Evolutionary conservation across 2,329 filamentous ascomycete species (phyloP).

Genomic region (Cercospora zeae-maydis): DNA sequence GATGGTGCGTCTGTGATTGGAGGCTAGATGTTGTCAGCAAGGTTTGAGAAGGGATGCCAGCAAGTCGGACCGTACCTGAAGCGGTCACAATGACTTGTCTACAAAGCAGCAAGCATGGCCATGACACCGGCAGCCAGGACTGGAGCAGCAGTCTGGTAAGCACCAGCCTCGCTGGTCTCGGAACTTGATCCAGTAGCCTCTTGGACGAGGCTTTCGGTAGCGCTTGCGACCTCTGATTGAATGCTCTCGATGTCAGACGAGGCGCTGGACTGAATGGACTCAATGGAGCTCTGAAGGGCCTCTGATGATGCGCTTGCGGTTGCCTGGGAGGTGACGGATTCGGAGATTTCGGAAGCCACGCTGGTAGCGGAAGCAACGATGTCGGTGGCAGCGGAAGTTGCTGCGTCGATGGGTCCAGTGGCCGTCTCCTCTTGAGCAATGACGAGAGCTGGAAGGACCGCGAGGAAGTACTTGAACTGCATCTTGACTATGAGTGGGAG

Average conservation of each 20-base stretch:
- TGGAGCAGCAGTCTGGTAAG: conserved; percentile 4
- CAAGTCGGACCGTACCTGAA: not conserved
- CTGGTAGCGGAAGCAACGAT: not conserved
- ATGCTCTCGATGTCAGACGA: not conserved
- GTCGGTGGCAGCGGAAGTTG: not conserved
- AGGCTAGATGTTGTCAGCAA: not conserved
- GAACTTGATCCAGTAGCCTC: not conserved
- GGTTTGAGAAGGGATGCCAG: not conserved
- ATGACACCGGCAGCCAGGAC: conserved; percentile 4
- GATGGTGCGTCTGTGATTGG: not conserved
- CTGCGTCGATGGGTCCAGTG: not conserved
- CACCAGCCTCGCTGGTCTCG: not conserved
- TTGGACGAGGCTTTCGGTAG: not conserved
- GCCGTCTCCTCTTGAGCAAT: not conserved
- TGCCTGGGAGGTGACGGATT: not conserved
- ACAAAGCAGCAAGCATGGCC: conserved; percentile 6
- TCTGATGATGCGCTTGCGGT: not conserved
- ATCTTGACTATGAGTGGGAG: not conserved
- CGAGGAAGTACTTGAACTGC: conserved; percentile 11
- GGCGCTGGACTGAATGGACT: not conserved
- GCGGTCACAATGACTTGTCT: not conserved
- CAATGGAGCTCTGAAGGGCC: conserved; percentile 1
- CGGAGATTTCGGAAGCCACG: not conserved
- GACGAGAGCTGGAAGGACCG: not conserved
- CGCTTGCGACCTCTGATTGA: not conserved